Evolutionary conservation across 2,329 filamentous ascomycete species (phyloP), one percentile per base, ranked within the genome.

Genomic region (Trichoderma atrobrunneum): DNA sequence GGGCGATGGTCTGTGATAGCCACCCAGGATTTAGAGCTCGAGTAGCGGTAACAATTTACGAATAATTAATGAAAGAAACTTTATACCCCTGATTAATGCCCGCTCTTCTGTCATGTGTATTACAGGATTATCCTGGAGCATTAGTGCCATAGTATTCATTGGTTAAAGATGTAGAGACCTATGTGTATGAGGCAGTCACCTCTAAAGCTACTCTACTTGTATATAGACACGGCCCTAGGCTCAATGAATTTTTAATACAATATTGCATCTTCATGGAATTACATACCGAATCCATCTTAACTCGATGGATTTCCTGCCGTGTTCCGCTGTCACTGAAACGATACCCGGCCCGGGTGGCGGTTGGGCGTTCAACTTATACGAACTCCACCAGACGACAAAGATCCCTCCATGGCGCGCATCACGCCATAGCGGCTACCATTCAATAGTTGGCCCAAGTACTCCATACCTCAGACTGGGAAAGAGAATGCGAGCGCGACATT

Each of bases 381-480:
- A 59, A 16, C 56, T 32, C 56, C 56, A 59, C 56, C 18, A 18
- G 28, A 59, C 26, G 56, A 59, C 56, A 34, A 18, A 36, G 26
- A 59, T 34, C 11, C 30, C 28, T 36, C 30, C 57, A 24, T 32
- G 2, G 11, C 12, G 11, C 30, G n/a, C 43, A 61, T 61, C 57
- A 78, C 30, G 30, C 57, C 57, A 34, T 61, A 61, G n/a, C 21
- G 18, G 57, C 57, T 34, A 61, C 30, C 10, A 8, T 24, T 61
- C 57, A 18, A 36, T 36, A 61, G 57, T 30, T 26, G 51, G 11
- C 3, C 16, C 2, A 10, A 28, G 54, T 28, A 28, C 24, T 16
- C n/a, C n/a, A 11, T 28, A 28, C 24, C 1, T 51, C 10, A 30
- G 8, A 18, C 0, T 2, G 24, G 54, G 24, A 57, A 18, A 24